These are phyloP conservation scores for Trebouxia sp. DNA, from an alignment of 139 green algal species.

Conservation along the genomic window DNA sequence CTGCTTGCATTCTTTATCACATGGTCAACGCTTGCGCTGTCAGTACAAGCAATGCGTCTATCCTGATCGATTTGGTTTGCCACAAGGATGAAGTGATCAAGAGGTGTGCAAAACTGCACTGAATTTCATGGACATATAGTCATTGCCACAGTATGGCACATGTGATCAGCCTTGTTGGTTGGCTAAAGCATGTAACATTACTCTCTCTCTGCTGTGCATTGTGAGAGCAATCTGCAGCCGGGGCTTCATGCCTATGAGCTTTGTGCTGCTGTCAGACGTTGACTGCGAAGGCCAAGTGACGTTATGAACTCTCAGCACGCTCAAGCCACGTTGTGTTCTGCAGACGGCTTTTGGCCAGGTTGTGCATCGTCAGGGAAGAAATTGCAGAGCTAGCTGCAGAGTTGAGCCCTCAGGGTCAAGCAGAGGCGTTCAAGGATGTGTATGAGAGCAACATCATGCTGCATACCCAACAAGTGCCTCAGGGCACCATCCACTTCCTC, in stretches of 20 bases:
- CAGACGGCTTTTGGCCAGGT: slow-evolving; percentile 12
- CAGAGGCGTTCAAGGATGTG: not conserved
- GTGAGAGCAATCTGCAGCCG: not conserved
- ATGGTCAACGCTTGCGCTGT: not conserved
- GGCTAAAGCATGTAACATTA: too few species aligned
- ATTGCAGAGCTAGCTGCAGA: slow-evolving; percentile 16
- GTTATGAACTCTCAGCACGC: not conserved
- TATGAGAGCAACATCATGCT: not conserved
- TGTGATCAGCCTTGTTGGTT: too few species aligned
- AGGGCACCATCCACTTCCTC: not conserved
- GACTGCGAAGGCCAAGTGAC: not conserved
- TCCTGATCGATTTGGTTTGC: not conserved
- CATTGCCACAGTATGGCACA: too few species aligned
- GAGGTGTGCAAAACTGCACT: not conserved
- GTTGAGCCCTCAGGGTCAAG: not conserved
- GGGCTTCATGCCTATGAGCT: not conserved
- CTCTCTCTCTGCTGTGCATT: not conserved
- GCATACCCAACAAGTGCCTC: not conserved
- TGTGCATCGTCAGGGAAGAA: slow-evolving; percentile 1
- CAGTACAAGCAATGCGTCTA: not conserved
- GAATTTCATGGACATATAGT: not conserved
- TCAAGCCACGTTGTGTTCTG: not conserved
- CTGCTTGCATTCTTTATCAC: not conserved
- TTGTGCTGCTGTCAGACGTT: not conserved
- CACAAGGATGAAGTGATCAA: not conserved